phyloP scores from a whole-genome alignment of 805 yeast genomes.

The Suhomyces faveliae region DNA sequence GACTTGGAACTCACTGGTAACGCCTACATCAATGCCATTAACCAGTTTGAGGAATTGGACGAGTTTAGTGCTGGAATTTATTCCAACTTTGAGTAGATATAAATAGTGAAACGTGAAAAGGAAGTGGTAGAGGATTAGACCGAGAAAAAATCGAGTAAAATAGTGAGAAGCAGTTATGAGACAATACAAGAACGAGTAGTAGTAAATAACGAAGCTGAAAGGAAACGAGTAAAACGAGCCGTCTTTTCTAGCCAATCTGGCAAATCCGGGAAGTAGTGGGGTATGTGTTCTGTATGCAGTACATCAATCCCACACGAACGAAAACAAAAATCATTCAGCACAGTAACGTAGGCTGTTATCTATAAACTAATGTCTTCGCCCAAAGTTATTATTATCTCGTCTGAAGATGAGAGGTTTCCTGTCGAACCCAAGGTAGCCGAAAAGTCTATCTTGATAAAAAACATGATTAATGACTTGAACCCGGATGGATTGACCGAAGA shows the following conservation, averaged over 20 bases:
- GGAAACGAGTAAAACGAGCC: too few species aligned
- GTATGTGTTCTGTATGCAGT: too few species aligned
- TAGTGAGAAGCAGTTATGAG: background rate
- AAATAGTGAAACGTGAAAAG: too few species aligned
- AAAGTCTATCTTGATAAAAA: constrained; percentile 79
- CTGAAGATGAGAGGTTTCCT: constrained; percentile 76
- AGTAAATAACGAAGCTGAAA: too few species aligned
- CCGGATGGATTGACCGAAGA: constrained; percentile 64
- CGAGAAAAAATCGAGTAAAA: too few species aligned
- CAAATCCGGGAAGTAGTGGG: too few species aligned
- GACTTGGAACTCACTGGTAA: constrained; percentile 36
- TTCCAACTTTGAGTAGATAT: constrained; percentile 59
- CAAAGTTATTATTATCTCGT: constrained; percentile 60
- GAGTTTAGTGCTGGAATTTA: constrained; percentile 90
- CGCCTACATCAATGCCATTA: constrained; percentile 35
- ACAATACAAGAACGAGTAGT: too few species aligned
- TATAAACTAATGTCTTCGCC: constrained; percentile 23
- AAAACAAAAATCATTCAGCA: too few species aligned
- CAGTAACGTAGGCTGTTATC: background rate
- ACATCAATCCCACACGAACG: too few species aligned
- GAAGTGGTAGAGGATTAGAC: too few species aligned
- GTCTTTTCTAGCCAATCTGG: too few species aligned
- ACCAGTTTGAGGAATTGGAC: constrained; percentile 59
- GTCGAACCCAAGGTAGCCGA: constrained; percentile 83
- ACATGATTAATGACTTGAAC: constrained; percentile 74